Percentiles rank a stretch among this genome's conserved stretches.
Evolutionary conservation across 2,329 filamentous ascomycete species (phyloP).

Genomic region (Sporothrix globosa): DNA sequence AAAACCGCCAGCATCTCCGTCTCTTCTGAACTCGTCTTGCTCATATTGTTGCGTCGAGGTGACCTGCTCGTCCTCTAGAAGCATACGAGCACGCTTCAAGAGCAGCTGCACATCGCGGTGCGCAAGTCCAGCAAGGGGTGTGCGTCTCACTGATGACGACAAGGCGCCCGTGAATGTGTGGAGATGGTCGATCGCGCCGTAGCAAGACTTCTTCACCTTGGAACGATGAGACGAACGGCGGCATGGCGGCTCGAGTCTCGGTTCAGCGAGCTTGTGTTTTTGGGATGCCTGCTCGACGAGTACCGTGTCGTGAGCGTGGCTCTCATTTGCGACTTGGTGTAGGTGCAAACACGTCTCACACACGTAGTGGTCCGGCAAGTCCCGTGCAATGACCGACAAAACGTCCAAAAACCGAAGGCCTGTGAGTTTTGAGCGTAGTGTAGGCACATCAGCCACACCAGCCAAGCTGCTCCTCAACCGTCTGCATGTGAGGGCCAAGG

Average conservation of each 20-base stretch:
- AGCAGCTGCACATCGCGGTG: slow-evolving; percentile 20
- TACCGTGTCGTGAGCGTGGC: background rate
- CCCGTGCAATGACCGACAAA: background rate
- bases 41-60: too few species aligned
- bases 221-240: background rate
- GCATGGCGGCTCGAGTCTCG: background rate
- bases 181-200: background rate
- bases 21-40: too few species aligned
- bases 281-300: background rate
- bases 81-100: background rate
- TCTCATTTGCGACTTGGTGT: too few species aligned
- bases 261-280: background rate
- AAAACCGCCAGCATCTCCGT: too few species aligned
- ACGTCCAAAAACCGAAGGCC: too few species aligned
- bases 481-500: too few species aligned
- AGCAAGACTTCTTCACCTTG: too few species aligned
- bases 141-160: background rate
- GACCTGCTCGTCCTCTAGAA: background rate
- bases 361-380: background rate
- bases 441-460: too few species aligned
- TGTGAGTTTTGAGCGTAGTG: too few species aligned
- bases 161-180: background rate
- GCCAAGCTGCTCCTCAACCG: too few species aligned
- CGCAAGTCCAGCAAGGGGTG: background rate
- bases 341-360: background rate